A percentile compares a stretch with the other conserved stretches of the same genome.
These are phyloP conservation scores for Corynespora cassiicola DNA, from an alignment of 2,329 filamentous ascomycete species.

Conservation along the genomic window DNA sequence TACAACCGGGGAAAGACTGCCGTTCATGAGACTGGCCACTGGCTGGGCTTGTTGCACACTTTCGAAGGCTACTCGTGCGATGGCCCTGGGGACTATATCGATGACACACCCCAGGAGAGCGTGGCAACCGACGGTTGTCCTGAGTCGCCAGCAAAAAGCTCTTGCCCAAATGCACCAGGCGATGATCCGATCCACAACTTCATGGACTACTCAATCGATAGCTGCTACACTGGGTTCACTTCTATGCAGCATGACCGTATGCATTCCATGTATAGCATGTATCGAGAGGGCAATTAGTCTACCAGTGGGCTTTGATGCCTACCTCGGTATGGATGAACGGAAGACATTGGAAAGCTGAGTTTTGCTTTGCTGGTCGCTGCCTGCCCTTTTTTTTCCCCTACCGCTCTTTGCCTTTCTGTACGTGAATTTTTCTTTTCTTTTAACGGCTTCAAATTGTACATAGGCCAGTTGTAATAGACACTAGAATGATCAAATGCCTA, in stretches of 20 bases:
- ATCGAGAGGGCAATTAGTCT: slow-evolving; percentile 45
- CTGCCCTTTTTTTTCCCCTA: slow-evolving; percentile 4
- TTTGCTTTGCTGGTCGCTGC: slow-evolving; percentile 7
- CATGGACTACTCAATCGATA: slow-evolving; percentile 66
- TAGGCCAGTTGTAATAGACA: too few relatives aligned
- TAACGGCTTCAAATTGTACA: slow-evolving; percentile 9
- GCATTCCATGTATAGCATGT: slow-evolving; percentile 58
- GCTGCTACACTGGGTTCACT: slow-evolving; percentile 62
- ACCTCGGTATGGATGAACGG: too few relatives aligned
- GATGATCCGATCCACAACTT: slow-evolving; percentile 64
- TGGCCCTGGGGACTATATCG: slow-evolving; percentile 53
- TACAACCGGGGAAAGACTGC: slow-evolving; percentile 57
- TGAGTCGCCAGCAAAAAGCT: slow-evolving; percentile 53
- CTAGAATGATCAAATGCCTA: too few relatives aligned
- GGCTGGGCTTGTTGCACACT: slow-evolving; percentile 55
- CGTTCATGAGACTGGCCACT: slow-evolving; percentile 57
- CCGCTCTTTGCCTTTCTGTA: background rate
- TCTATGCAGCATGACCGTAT: slow-evolving; percentile 58
- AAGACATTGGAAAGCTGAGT: slow-evolving; percentile 1
- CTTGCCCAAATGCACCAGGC: slow-evolving; percentile 53
- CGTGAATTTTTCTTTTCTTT: background rate
- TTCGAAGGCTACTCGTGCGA: slow-evolving; percentile 55
- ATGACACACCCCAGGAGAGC: slow-evolving; percentile 51
- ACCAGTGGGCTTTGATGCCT: too few relatives aligned
- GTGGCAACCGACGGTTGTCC: slow-evolving; percentile 64